A percentile compares a stretch with the other conserved stretches of the same genome.
These are phyloP conservation scores for Samsoniella hepiali DNA, from an alignment of 2,329 filamentous ascomycete species.

Conservation along the genomic window DNA sequence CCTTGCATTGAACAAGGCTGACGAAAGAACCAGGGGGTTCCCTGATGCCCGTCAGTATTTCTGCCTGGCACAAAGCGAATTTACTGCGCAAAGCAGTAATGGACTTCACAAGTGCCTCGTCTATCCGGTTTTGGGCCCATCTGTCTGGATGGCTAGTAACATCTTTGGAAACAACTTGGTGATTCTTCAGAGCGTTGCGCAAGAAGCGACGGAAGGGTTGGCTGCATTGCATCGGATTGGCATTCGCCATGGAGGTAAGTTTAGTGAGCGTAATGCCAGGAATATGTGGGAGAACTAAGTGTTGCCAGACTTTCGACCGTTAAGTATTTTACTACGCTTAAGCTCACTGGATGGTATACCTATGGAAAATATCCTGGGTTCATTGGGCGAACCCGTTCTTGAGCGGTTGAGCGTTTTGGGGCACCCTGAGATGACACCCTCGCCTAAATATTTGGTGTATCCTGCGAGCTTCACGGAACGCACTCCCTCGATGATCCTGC, in stretches of 20 bases:
- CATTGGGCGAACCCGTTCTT: background rate
- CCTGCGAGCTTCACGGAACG: background rate
- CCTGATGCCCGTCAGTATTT: background rate
- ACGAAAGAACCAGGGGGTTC: background rate
- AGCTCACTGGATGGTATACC: background rate
- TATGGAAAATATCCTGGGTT: background rate
- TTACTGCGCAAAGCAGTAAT: background rate
- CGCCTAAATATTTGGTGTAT: background rate
- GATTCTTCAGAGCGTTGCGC: background rate
- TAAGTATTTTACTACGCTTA: background rate
- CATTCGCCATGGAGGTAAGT: background rate
- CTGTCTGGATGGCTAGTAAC: background rate
- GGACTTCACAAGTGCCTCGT: background rate
- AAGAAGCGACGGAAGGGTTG: background rate
- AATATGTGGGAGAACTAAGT: background rate
- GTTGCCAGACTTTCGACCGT: background rate
- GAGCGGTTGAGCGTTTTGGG: background rate
- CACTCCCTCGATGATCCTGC: background rate
- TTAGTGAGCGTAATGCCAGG: background rate
- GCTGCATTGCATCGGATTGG: background rate
- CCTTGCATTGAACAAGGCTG: background rate
- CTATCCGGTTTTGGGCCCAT: background rate
- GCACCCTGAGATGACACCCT: background rate
- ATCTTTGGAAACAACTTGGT: background rate
- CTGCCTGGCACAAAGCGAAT: background rate